phyloP scores from a whole-genome alignment of 805 yeast genomes.

The Wickerhamiella vanderwaltii region DNA sequence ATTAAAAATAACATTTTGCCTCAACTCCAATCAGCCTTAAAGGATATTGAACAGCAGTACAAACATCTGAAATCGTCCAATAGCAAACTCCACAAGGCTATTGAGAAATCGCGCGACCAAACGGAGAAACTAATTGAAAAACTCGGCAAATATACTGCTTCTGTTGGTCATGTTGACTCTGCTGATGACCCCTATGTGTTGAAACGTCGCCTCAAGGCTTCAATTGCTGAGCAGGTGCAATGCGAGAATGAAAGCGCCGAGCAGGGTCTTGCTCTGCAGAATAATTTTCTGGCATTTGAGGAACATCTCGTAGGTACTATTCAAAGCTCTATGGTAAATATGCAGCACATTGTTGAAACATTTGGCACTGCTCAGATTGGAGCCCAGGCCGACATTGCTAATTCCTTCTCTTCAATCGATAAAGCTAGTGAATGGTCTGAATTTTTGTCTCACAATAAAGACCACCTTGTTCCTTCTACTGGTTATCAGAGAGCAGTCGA shows the following conservation, averaged over 20 bases:
- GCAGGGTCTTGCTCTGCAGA: conserved; percentile 33
- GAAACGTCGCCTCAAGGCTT: conserved; percentile 28
- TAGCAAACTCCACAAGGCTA: conserved; percentile 28
- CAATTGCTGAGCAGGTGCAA: conserved; percentile 32
- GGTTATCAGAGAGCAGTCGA: conserved; percentile 30
- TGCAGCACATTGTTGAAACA: conserved; percentile 24
- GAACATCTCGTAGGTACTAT: conserved; percentile 33
- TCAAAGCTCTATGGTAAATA: conserved; percentile 29
- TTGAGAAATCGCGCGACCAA: conserved; percentile 26
- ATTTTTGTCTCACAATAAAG: conserved; percentile 28
- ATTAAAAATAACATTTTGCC: conserved; percentile 31
- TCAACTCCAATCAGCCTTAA: conserved; percentile 30
- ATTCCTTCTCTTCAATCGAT: conserved; percentile 29
- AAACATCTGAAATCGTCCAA: conserved; percentile 30
- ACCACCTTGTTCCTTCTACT: conserved; percentile 25
- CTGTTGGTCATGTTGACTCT: conserved; percentile 29
- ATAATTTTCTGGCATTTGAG: conserved; percentile 32
- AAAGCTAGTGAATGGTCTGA: conserved; percentile 35
- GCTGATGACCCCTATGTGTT: conserved; percentile 36
- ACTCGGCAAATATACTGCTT: conserved; percentile 26
- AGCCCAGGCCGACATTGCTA: conserved; percentile 25
- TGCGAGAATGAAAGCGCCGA: conserved; percentile 36
- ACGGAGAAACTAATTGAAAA: conserved; percentile 32
- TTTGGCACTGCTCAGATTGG: conserved; percentile 25
- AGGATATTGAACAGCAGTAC: conserved; percentile 33